These are phyloP conservation scores for Lachnellula arida DNA, from an alignment of 2,329 filamentous ascomycete species.

Conservation along the genomic window DNA sequence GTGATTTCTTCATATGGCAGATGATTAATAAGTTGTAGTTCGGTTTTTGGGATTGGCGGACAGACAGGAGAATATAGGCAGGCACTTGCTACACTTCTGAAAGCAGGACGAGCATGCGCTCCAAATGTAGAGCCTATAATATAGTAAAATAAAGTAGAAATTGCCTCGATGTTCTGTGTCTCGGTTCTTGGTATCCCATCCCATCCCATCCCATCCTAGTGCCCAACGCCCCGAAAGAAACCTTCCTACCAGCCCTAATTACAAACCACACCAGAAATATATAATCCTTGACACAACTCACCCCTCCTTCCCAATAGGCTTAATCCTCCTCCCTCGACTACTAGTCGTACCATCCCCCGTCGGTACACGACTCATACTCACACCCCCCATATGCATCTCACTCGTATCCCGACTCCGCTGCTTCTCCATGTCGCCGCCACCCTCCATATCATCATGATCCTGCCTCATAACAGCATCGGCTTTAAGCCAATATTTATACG, in stretches of 20 bases:
- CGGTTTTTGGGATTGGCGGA: no score
- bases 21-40: no score
- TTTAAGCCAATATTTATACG: conserved; percentile 17
- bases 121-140: no score
- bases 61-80: no score
- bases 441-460: conserved; percentile 10
- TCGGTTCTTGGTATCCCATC: no score
- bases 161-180: no score
- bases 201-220: no score
- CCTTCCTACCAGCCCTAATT: neutral
- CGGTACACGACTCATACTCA: conserved; percentile 7
- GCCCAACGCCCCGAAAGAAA: no score
- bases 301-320: conserved; percentile 15
- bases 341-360: conserved; percentile 13
- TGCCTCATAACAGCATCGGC: conserved; percentile 11
- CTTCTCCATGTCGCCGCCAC: conserved; percentile 13
- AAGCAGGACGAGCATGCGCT: no score
- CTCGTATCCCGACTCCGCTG: conserved; percentile 14
- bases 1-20: no score
- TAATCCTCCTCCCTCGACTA: conserved; percentile 21
- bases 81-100: no score
- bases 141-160: no score
- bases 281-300: neutral
- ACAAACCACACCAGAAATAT: neutral
- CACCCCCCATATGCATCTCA: conserved; percentile 11